Percentiles rank a stretch among this genome's conserved stretches.
Evolutionary conservation across 176 grass and related monocot genomes (phyloP).

Genomic region (Puccinellia tenuiflora): DNA sequence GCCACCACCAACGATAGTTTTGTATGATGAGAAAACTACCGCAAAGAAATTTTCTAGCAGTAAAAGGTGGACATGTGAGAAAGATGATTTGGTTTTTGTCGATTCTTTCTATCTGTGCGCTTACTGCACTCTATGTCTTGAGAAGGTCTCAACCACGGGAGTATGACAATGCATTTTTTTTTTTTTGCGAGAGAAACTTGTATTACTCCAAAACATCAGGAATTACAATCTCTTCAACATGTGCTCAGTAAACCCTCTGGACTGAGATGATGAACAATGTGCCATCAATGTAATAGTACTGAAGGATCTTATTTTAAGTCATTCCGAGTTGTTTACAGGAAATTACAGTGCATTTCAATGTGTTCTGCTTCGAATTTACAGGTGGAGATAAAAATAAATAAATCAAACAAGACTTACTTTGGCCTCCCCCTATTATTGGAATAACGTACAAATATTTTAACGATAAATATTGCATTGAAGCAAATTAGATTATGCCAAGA

Average conservation of each 20-base stretch:
- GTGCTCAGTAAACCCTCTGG: no score
- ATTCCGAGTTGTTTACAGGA: background rate
- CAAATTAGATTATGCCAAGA: background rate
- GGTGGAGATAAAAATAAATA: background rate
- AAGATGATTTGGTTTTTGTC: background rate
- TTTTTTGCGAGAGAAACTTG: no score
- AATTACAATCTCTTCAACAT: no score
- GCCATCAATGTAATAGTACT: background rate
- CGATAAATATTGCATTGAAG: background rate
- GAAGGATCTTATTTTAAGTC: background rate
- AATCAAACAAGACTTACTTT: background rate
- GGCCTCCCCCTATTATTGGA: background rate
- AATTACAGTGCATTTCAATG: background rate
- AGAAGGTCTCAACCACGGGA: background rate
- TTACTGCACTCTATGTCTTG: background rate
- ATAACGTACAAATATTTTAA: background rate
- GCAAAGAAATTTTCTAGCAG: background rate
- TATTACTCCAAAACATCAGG: no score
- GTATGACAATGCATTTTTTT: background rate
- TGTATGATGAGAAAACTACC: background rate
- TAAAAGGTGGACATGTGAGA: background rate
- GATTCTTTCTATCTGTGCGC: background rate
- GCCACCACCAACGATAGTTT: background rate
- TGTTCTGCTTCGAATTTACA: background rate
- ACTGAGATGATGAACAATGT: background rate